Evolutionary conservation across 2,329 filamentous ascomycete species (phyloP).

Genomic region (Alternaria consortialis): DNA sequence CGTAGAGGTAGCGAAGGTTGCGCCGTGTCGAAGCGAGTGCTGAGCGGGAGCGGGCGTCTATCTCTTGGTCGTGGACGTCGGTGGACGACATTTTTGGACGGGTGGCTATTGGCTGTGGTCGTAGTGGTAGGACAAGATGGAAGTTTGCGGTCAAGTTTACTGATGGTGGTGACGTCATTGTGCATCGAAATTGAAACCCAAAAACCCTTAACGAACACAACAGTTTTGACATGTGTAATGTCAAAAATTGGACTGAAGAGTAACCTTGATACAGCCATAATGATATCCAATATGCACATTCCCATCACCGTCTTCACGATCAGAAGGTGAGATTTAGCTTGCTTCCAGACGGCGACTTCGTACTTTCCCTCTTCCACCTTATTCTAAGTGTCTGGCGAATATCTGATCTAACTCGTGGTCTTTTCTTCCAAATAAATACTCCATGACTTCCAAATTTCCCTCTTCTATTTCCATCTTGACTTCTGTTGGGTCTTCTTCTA

Average conservation of each 20-base stretch:
- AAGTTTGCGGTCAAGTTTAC: background rate
- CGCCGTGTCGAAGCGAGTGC: conserved; percentile 40
- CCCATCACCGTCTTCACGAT: background rate
- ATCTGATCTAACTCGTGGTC: background rate
- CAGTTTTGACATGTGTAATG: background rate
- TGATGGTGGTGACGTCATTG: background rate
- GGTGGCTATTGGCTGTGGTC: background rate
- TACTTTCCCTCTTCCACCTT: background rate
- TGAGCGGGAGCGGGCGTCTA: conserved; percentile 34
- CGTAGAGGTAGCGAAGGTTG: conserved; percentile 51
- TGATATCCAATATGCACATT: background rate
- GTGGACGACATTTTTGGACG: conserved; percentile 8
- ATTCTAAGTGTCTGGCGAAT: background rate
- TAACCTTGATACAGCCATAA: background rate
- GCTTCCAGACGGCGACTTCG: background rate
- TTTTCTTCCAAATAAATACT: background rate
- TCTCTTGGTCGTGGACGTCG: conserved; percentile 15
- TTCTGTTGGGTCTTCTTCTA: background rate
- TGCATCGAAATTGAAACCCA: background rate
- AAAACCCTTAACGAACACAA: background rate
- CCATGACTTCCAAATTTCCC: background rate
- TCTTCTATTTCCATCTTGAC: background rate
- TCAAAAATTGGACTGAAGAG: background rate
- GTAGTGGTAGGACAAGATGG: background rate
- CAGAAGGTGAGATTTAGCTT: background rate